Base-by-base conservation (phyloP, 2,329 filamentous ascomycete genomes). In the Pezicula rhizophila region DNA sequence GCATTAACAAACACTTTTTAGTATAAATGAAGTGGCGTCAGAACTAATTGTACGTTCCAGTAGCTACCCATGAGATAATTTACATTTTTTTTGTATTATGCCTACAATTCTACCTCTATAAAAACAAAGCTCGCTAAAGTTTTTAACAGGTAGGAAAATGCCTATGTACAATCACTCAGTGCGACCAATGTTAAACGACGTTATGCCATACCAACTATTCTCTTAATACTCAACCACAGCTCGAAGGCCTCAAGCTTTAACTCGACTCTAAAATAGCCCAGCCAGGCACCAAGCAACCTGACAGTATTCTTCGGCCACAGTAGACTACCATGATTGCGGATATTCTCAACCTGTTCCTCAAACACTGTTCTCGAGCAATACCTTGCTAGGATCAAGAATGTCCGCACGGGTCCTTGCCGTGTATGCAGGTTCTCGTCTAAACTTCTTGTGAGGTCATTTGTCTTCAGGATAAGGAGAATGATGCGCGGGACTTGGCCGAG, bases 401-500 rank as follows among this genome's bases (percentile, higher is more conserved):
- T 78, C 42, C 81, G 75, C 54, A 84, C 76, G 3, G 82, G 81
- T 0, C 83, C 83, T 53, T 80, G 77, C 6, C 79, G 76, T 0
- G 88, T 93, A 48, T 91, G 85, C 34, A 95, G 74, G 63, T 86
- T 91, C 72, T 99, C 93, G 65, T 99, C 93, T 15, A 99, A 78
- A 60, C 86, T 93, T 55, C 93, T 83, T 14, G 93, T 99, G 35
- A 99, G 73, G 69, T 99, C 93, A 66, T 99, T 99, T 2, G 93
- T 99, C 72, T 99, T 99, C 53, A 99, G 77, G 57, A 99, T 97
- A 25, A 99, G 75, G 11, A 99, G 76, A 47, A 99, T 96, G 56
- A 99, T 89, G 40, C 90, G 77, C 1, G 93, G 93, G 6, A 99
- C 91, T 60, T 89, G 82, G 42, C 89, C 89, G 5, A 99, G 79